These are phyloP conservation scores for Larix kaempferi DNA, from an alignment of 75 land plant genomes.

Conservation along the genomic window DNA sequence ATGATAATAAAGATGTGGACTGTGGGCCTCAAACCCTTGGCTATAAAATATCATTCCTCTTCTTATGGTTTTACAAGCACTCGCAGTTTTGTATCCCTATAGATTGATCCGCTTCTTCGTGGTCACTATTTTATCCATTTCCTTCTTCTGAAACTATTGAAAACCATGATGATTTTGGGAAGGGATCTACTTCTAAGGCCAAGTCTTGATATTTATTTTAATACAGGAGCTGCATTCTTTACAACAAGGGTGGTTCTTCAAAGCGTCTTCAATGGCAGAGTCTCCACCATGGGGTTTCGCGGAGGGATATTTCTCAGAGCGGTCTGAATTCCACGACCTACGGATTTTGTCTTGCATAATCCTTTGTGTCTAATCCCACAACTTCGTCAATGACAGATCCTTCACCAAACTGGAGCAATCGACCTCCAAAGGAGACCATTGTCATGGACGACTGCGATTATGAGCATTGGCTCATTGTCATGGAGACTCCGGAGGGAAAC, in stretches of 20 bases:
- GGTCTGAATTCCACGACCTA: not conserved
- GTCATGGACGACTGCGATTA: constrained; percentile 43
- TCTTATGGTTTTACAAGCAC: no score
- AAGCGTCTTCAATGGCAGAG: not conserved
- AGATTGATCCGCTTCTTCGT: no score
- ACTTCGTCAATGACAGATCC: constrained; percentile 49
- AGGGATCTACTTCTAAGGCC: not conserved
- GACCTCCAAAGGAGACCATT: constrained; percentile 55
- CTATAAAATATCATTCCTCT: no score
- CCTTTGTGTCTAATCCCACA: constrained; percentile 20
- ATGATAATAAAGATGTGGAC: no score
- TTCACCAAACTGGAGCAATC: constrained; percentile 57
- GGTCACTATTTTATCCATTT: no score
- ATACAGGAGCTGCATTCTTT: not conserved
- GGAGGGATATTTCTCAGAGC: constrained; percentile 14
- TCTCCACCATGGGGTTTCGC: constrained; percentile 1
- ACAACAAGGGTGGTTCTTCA: not conserved
- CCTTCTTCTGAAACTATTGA: no score
- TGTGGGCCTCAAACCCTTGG: no score
- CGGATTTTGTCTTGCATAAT: not conserved
- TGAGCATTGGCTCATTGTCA: constrained; percentile 49
- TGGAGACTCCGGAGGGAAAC: constrained; percentile 31
- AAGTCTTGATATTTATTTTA: not conserved
- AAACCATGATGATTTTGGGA: not conserved
- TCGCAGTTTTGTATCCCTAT: no score